Evolutionary conservation across 805 yeast genomes (phyloP), one percentile per base, ranked within the genome.

Genomic region (Candida sphagnicola): DNA sequence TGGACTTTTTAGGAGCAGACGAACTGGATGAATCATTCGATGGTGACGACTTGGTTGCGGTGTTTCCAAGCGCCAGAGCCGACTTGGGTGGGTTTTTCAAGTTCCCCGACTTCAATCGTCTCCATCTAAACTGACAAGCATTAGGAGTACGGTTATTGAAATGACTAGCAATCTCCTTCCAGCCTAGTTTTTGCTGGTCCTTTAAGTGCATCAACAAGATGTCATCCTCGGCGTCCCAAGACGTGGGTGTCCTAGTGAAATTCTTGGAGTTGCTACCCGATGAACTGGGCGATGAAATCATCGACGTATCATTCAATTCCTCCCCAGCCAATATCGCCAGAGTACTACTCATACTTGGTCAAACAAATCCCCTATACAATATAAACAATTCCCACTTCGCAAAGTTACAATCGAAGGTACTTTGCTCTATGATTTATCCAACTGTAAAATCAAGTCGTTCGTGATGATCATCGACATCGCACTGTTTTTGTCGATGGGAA

Each of bases 221-320:
- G 46, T 69, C 74, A 50, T 69, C 74, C 45, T 62, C 71, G 13
- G 74, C 68, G 46, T 69, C 74, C 74, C 74, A 69, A 3, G 73
- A 67, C 3, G 74, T 67, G 11, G 74, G 74, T 5, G 74, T 68
- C 25, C 73, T 50, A 34, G 62, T 51, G 41, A 51, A 53, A 41
- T 50, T 51, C 42, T 63, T 62, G 8, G 40, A 16, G 8, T 25
- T 26, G 8, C 13, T 14, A 3, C n/a, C 4, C 16, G 32, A n/a
- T 14, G 28, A 23, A 12, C 17, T 5, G 15, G n/a, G 6, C 8
- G 29, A 13, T 13, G 29, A 8, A 5, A 13, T 26, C 14, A 5
- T 5, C 15, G 15, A 8, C 29, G 15, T 13, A 13, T 26, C 29
- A 6, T 26, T 26, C 14, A 13, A 8, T 6, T 21, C 10, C 10